Evolutionary conservation across 345 rosid genomes (phyloP).

Genomic region (Eucalyptus sp.): DNA sequence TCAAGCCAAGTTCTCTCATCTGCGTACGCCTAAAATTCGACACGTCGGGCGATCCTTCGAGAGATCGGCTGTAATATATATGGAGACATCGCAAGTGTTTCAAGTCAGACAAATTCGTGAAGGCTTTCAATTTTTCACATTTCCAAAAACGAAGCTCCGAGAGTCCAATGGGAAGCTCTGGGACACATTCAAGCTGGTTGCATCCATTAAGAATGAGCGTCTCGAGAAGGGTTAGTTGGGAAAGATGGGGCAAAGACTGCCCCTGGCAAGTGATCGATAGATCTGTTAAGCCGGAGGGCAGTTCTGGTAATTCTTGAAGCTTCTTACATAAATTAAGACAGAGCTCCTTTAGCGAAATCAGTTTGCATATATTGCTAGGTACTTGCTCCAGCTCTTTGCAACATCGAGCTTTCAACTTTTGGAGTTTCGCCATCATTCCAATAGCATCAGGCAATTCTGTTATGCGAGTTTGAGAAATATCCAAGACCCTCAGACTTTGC

Average conservation of each 20-base stretch:
- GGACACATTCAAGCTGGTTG: not conserved
- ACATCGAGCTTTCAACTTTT: rapidly evolving
- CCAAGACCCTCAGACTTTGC: rapidly evolving
- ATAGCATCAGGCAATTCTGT: too few species aligned
- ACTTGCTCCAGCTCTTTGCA: not conserved
- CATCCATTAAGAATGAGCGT: rapidly evolving
- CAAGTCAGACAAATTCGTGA: not conserved
- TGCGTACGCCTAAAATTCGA: too few species aligned
- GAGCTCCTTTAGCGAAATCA: not conserved
- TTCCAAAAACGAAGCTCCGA: too few species aligned
- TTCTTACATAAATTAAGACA: rapidly evolving
- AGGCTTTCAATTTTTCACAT: not conserved
- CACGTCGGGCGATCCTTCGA: too few species aligned
- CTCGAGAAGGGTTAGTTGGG: not conserved
- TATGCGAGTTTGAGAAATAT: rapidly evolving
- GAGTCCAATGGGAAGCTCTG: not conserved
- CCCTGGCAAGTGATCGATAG: rapidly evolving
- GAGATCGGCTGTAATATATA: rapidly evolving
- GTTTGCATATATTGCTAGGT: not conserved
- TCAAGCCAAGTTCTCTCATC: too few species aligned
- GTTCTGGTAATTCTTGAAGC: not conserved
- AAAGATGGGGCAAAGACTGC: not conserved
- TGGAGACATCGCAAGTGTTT: rapidly evolving
- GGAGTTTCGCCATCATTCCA: too few species aligned
- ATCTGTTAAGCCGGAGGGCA: not conserved